phyloP scores from a whole-genome alignment of 1,284 basidiomycete genomes.

The Ceratobasidium sp. region DNA sequence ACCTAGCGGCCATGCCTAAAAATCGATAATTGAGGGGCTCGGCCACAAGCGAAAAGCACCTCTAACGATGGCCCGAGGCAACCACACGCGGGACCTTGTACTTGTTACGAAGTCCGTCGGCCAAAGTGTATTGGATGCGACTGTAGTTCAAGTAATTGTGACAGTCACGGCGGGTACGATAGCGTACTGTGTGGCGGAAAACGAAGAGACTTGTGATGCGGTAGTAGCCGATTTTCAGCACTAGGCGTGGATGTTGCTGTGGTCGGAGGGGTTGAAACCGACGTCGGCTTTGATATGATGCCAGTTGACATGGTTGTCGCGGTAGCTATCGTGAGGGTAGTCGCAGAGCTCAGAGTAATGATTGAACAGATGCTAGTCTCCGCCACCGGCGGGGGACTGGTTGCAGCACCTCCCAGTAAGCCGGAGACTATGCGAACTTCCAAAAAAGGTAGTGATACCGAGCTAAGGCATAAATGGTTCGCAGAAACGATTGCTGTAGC shows the following conservation, averaged over 20 bases:
- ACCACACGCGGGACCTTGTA: slow-evolving; percentile 1
- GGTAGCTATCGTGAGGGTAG: neutral
- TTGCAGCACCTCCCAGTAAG: slow-evolving; percentile 1
- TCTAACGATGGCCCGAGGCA: neutral
- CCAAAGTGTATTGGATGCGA: slow-evolving; percentile 5
- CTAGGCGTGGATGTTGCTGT: neutral
- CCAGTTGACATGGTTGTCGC: slow-evolving; percentile 3
- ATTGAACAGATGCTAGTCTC: neutral
- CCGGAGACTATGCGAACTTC: slow-evolving; percentile 25
- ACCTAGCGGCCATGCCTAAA: slow-evolving; percentile 18
- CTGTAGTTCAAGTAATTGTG: slow-evolving; percentile 3
- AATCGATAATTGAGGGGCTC: slow-evolving; percentile 26
- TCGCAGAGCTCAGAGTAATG: neutral
- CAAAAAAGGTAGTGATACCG: neutral
- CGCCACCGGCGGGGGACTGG: neutral
- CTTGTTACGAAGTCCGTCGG: slow-evolving; percentile 15
- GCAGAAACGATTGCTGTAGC: neutral
- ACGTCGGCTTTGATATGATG: neutral
- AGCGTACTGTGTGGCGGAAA: slow-evolving; percentile 1
- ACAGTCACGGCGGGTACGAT: slow-evolving; percentile 4
- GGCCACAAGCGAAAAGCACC: slow-evolving; percentile 22
- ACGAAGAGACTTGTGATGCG: neutral
- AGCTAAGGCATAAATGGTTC: neutral
- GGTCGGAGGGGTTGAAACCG: slow-evolving; percentile 12
- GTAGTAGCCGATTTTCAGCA: slow-evolving; percentile 3